Evolutionary conservation across 1,284 basidiomycete genomes (phyloP).

Genomic region (Trametes pubescens): DNA sequence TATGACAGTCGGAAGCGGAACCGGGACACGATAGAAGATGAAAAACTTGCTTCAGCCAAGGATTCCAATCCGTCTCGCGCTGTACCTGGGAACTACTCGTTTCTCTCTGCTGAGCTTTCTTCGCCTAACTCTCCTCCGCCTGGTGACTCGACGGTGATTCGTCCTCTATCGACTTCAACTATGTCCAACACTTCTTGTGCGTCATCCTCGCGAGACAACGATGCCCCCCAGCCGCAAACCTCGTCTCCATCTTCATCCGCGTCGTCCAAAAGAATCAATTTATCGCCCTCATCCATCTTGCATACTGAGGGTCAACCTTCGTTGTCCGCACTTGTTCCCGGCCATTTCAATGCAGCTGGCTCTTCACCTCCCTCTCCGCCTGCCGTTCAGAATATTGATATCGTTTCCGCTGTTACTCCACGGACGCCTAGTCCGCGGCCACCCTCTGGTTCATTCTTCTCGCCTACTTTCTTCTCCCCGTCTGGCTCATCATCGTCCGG

Average conservation of each 20-base stretch:
- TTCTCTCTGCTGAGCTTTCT: not conserved
- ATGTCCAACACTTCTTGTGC: too few relatives aligned
- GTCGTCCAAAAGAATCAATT: not conserved
- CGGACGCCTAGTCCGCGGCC: constrained; percentile 7
- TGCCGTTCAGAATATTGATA: not conserved
- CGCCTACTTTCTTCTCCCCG: constrained; percentile 16
- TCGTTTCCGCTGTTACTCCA: not conserved
- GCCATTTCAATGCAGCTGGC: not conserved
- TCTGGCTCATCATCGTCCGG: constrained; percentile 2
- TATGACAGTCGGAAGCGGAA: not conserved
- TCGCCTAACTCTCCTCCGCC: not conserved
- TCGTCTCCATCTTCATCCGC: not conserved
- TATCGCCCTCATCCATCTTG: not conserved
- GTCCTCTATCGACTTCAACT: too few relatives aligned
- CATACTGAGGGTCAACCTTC: not conserved
- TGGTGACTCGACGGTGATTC: too few relatives aligned
- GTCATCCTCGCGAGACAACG: too few relatives aligned
- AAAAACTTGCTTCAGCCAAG: not conserved
- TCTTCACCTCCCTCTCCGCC: not conserved
- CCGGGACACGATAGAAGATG: not conserved
- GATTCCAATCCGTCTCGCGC: not conserved
- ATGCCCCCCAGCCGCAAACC: not conserved
- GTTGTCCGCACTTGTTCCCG: not conserved
- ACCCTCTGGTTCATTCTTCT: constrained; percentile 8
- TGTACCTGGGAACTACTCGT: not conserved